Evolutionary conservation across 768 basidiomycete genomes (phyloP), one percentile per base, ranked within the genome.

Genomic region (Lentinula edodes): DNA sequence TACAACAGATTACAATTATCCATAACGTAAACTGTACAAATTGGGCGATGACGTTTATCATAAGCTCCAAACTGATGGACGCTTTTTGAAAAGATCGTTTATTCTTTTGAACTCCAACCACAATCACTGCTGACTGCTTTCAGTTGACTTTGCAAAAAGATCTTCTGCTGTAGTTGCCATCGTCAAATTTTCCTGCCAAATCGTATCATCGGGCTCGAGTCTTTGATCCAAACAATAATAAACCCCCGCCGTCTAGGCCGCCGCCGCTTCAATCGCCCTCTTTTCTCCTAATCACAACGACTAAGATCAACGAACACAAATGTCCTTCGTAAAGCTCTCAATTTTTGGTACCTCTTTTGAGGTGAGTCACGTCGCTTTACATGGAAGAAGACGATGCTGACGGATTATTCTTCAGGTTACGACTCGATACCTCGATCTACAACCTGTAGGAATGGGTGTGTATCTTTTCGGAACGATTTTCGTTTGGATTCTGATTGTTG

Each of bases 301-400:
- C 58, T 58, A 51, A 60, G 51, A 61, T n/a, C 50, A 54, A 50
- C 61, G 50, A 60, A 59, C 55, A 20, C 55, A 58, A 58, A 93
- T 94, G 92, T 94, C 92, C 58, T 97, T 97, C 68, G 95, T 98
- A 70, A 98, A 98, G 78, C 91, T 98, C 70, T 91, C 89, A 77
- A 98, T 98, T 77, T 98, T 98, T 69, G 95, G 95, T 52, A 99
- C 96, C 65, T 97, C 95, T 59, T 95, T 96, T 76, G 94, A 96
- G 86, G 93, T 90, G 58, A 60, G 77, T 69, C 54, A 45, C 13
- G 42, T 61, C 64, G 68, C 57, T 61, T 39, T 52, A 50, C 28
- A 50, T 62, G 55, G 10, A 36, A 16, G 10, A 23, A 32, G 13
- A 58, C 28, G 56, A 50, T 28, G 32, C 8, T 28, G 45, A 39